These are phyloP conservation scores for Vaccinium macrocarpon DNA, from an alignment of 148 eudicot species.

Conservation along the genomic window DNA sequence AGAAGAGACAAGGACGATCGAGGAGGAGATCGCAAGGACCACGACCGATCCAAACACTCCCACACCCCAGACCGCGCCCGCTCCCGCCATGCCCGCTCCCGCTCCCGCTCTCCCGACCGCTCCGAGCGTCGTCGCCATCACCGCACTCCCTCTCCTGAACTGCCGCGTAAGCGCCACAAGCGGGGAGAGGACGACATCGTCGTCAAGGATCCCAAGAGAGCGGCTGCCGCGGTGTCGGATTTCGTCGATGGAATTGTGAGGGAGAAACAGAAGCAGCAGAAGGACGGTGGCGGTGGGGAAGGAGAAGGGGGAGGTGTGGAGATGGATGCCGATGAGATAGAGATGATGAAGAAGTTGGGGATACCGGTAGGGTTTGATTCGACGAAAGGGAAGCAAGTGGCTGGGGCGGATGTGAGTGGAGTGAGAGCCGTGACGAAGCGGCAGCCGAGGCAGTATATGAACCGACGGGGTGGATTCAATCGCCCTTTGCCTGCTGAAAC, in stretches of 20 bases:
- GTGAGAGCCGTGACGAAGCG: constrained; percentile 83
- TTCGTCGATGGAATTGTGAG: constrained; percentile 55
- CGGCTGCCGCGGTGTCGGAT: constrained; percentile 36
- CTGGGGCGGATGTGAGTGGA: constrained; percentile 81
- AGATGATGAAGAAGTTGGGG: constrained; percentile 95
- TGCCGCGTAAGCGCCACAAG: constrained; percentile 53
- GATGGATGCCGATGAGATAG: constrained; percentile 61
- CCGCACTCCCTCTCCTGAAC: constrained; percentile 49
- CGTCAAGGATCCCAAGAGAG: constrained; percentile 28
- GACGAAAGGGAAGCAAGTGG: constrained; percentile 85
- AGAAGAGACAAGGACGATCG: constrained; percentile 26
- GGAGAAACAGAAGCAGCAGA: constrained; percentile 45
- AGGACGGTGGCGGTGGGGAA: constrained; percentile 14
- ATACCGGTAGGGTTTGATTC: constrained; percentile 89
- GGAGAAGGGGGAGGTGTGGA: constrained; percentile 25
- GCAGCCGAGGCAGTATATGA: constrained; percentile 96
- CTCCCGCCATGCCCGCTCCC: constrained; percentile 28
- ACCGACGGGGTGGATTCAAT: constrained; percentile 91
- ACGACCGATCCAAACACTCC: constrained; percentile 43
- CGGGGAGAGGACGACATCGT: constrained; percentile 36
- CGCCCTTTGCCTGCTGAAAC: constrained; percentile 94
- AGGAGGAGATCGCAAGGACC: constrained; percentile 33
- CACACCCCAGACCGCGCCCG: constrained; percentile 36
- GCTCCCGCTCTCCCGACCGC: constrained; percentile 45
- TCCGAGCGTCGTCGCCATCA: constrained; percentile 34